phyloP scores from a whole-genome alignment of 352 stramenopile genomes.

The Peronosclerospora sorghi region DNA sequence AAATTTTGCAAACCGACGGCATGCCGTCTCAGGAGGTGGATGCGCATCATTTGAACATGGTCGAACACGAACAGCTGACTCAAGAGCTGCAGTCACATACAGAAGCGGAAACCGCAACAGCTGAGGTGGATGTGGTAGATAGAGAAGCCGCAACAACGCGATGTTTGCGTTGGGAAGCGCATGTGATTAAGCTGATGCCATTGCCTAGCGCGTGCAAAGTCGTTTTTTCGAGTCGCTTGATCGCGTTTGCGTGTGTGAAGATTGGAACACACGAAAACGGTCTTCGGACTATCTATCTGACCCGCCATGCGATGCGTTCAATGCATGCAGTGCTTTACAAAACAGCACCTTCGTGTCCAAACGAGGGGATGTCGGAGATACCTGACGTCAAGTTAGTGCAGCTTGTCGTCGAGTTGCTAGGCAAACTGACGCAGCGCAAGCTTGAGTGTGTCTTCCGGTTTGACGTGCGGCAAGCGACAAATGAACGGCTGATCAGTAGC shows the following conservation, averaged over 20 bases:
- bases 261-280: slow-evolving; percentile 7
- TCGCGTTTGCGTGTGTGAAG: slow-evolving; percentile 27
- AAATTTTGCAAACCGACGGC: slow-evolving; percentile 30
- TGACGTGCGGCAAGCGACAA: slow-evolving; percentile 27
- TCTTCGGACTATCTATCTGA: slow-evolving; percentile 34
- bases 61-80: slow-evolving; percentile 33
- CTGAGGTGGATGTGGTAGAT: neutral
- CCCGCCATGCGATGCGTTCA: slow-evolving; percentile 9
- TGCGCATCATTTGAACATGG: slow-evolving; percentile 21
- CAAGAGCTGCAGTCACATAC: slow-evolving; percentile 34
- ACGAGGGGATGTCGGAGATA: neutral
- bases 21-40: slow-evolving; percentile 27
- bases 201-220: slow-evolving; percentile 11
- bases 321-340: slow-evolving; percentile 17
- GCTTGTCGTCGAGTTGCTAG: slow-evolving; percentile 4
- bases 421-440: neutral
- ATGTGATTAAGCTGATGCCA: slow-evolving; percentile 26
- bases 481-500: slow-evolving; percentile 45
- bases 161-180: slow-evolving; percentile 19
- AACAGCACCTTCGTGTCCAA: neutral
- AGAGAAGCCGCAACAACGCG: neutral
- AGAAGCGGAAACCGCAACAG: slow-evolving; percentile 8
- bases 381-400: slow-evolving; percentile 2
- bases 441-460: slow-evolving; percentile 15
- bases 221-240: slow-evolving; percentile 16